These are phyloP conservation scores for Xylariaceae sp. DNA, from an alignment of 2,329 filamentous ascomycete species.

Conservation along the genomic window DNA sequence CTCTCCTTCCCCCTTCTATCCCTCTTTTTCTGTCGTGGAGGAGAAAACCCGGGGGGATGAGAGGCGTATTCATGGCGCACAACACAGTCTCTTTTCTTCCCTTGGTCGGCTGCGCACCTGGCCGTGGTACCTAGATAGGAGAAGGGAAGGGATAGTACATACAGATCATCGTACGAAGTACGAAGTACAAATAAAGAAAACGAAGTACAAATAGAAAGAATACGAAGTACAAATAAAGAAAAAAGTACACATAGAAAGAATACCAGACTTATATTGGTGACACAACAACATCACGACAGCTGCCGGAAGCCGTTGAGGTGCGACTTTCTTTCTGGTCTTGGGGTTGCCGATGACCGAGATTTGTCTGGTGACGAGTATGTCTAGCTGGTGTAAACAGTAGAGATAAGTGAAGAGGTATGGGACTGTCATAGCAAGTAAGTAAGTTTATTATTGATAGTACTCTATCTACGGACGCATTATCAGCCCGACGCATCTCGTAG, in stretches of 20 bases:
- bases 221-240: too few relatives aligned
- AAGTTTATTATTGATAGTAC: neutral
- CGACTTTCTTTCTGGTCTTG: slow-evolving; percentile 17
- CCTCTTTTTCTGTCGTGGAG: too few relatives aligned
- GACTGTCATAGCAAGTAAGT: neutral
- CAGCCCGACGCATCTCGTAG: neutral
- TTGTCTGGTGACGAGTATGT: too few relatives aligned
- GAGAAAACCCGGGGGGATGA: too few relatives aligned
- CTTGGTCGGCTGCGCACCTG: slow-evolving; percentile 2
- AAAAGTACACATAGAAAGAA: neutral
- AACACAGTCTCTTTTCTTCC: too few relatives aligned
- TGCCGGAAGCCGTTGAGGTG: slow-evolving; percentile 26
- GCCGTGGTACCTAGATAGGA: neutral
- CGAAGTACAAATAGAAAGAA: too few relatives aligned
- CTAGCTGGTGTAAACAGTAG: too few relatives aligned
- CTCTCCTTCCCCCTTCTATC: too few relatives aligned
- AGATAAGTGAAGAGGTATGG: too few relatives aligned
- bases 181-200: too few relatives aligned
- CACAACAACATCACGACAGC: slow-evolving; percentile 22
- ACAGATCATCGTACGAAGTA: too few relatives aligned
- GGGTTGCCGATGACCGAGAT: slow-evolving; percentile 16
- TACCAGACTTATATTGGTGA: slow-evolving; percentile 8
- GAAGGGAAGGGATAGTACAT: neutral
- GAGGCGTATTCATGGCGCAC: too few relatives aligned
- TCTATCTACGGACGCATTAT: neutral